Evolutionary conservation across 345 rosid species (phyloP).

Genomic region (Tarenaya hassleriana): DNA sequence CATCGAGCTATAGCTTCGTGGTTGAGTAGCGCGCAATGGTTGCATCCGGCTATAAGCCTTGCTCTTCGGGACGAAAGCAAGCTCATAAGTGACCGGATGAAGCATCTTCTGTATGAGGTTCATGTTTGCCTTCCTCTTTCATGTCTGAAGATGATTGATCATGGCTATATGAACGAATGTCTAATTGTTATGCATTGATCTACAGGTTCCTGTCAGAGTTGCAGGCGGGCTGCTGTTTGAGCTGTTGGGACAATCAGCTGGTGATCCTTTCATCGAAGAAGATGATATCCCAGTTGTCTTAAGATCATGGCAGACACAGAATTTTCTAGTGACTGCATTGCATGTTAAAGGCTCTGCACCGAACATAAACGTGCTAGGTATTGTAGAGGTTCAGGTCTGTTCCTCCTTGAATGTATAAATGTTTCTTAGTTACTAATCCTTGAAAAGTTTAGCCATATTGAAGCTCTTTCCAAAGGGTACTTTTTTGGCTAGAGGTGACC

Average conservation of each 20-base stretch:
- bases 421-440: neutral
- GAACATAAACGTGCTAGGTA: conserved; percentile 43
- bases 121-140: too few species aligned
- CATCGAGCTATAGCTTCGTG: conserved; percentile 38
- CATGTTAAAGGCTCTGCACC: conserved; percentile 49
- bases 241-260: conserved; percentile 61
- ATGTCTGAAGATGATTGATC: too few species aligned
- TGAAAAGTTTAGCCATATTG: neutral
- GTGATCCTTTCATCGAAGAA: conserved; percentile 50
- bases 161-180: too few species aligned
- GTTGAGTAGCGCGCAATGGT: conserved; percentile 48
- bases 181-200: conserved; percentile 7
- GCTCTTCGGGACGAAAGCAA: conserved; percentile 48
- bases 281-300: conserved; percentile 59
- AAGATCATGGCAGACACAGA: conserved; percentile 60
- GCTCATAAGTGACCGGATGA: conserved; percentile 61
- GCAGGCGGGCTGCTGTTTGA: conserved; percentile 66
- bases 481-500: neutral
- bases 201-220: conserved; percentile 67
- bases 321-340: conserved; percentile 45
- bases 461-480: neutral
- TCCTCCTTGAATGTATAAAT: conserved; percentile 2
- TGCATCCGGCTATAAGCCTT: conserved; percentile 52
- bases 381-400: conserved; percentile 59
- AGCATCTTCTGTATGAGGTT: conserved; percentile 63